Conservation (phyloP, 176 grass and related monocot genomes). For the Elymus sibiricus region DNA sequence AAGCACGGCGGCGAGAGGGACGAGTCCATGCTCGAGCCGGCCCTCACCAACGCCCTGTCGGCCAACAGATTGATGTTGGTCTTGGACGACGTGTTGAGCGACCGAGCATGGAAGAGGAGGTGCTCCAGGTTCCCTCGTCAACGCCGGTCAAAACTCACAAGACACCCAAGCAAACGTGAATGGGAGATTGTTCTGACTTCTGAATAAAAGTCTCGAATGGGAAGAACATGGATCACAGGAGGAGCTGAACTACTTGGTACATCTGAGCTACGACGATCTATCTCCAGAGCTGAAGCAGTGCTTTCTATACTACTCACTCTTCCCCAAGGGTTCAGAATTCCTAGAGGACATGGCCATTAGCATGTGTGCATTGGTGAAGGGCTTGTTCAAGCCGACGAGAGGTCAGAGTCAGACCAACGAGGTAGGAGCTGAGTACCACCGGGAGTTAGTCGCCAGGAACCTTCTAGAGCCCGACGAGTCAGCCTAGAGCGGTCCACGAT, state of each 20-base stretch:
- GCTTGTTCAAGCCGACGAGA: neutral
- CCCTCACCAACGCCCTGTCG: neutral
- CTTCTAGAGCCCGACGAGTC: constrained; percentile 3
- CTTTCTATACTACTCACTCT: constrained; percentile 20
- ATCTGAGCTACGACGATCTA: constrained; percentile 23
- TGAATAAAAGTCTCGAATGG: neutral
- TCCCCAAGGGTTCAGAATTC: neutral
- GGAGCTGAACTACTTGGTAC: neutral
- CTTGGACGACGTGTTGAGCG: neutral
- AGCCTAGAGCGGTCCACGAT: neutral
- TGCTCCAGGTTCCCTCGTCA: neutral
- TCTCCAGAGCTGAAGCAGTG: constrained; percentile 18
- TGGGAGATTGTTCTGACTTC: neutral
- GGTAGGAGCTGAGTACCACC: neutral
- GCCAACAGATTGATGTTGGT: neutral
- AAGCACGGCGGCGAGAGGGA: neutral
- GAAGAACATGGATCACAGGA: neutral
- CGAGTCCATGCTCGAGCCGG: neutral
- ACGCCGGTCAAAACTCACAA: neutral
- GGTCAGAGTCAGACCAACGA: neutral
- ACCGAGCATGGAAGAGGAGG: neutral
- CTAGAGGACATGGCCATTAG: fast-evolving
- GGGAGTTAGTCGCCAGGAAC: neutral
- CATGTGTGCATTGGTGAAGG: constrained; percentile 29
- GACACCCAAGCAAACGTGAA: neutral